Percentiles rank a stretch among this genome's conserved stretches.
These are phyloP conservation scores for Pelargonium cotyledonis DNA, from an alignment of 441 rosid species.

Conservation along the genomic window DNA sequence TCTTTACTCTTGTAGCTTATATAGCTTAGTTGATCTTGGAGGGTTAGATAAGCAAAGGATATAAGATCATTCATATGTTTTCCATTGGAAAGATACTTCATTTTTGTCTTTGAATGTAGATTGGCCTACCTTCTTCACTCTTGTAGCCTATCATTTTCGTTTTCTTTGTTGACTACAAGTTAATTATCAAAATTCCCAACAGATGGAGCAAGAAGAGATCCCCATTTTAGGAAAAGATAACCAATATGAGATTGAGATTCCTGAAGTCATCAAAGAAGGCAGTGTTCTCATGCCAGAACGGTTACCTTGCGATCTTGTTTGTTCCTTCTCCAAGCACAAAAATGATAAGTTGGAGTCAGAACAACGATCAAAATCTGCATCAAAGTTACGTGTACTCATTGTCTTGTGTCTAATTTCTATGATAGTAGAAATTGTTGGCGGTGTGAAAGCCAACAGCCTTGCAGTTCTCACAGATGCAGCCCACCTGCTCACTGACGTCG, in stretches of 20 bases:
- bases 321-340: constrained; percentile 45
- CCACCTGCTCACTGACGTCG: constrained; percentile 37
- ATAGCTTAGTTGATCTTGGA: too few species aligned
- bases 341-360: constrained; percentile 31
- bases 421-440: background rate
- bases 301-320: constrained; percentile 25
- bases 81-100: too few species aligned
- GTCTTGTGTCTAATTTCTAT: constrained; percentile 25
- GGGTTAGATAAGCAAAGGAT: too few species aligned
- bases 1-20: too few species aligned
- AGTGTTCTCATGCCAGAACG: constrained; percentile 14
- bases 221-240: constrained; percentile 32
- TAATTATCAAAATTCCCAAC: constrained; percentile 6
- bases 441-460: constrained; percentile 26
- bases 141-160: too few species aligned
- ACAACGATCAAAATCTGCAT: constrained; percentile 41
- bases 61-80: too few species aligned
- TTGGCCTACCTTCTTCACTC: too few species aligned
- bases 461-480: constrained; percentile 71
- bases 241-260: constrained; percentile 35
- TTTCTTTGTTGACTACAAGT: background rate
- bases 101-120: too few species aligned
- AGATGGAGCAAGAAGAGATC: constrained; percentile 51
- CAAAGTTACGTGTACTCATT: constrained; percentile 47
- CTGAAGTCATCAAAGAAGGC: constrained; percentile 25